Conservation (phyloP, 176 grass and related monocot species). For the Canna indica region DNA sequence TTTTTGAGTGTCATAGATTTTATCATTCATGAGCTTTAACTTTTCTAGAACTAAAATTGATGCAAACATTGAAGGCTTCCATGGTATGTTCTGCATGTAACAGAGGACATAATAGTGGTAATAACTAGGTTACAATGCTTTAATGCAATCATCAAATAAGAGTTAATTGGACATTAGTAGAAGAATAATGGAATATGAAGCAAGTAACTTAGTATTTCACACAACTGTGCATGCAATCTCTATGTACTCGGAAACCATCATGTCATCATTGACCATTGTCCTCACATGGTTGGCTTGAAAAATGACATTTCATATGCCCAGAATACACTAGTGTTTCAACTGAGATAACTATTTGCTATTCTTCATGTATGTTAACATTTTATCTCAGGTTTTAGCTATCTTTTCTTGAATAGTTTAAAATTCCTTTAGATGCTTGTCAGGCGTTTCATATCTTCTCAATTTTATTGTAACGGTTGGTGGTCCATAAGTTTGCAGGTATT, state of each 20-base stretch:
- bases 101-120: background rate
- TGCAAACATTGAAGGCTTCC: background rate
- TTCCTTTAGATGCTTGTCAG: background rate
- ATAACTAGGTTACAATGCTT: background rate
- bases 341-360: background rate
- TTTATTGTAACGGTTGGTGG: constrained; percentile 15
- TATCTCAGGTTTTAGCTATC: background rate
- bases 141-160: background rate
- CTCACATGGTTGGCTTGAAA: background rate
- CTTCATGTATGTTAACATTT: background rate
- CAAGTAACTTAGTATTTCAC: background rate
- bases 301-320: background rate
- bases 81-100: background rate
- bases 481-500: constrained; percentile 55
- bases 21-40: background rate
- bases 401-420: background rate
- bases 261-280: background rate
- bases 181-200: background rate
- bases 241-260: background rate
- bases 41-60: background rate
- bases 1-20: too few relatives aligned
- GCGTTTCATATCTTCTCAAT: constrained; percentile 3
- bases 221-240: background rate
- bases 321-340: background rate
- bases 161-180: background rate